Percentiles rank a stretch among this genome's conserved stretches.
Conservation (phyloP, 371 early-diverging fungal species). For the Mucor racemosus region DNA sequence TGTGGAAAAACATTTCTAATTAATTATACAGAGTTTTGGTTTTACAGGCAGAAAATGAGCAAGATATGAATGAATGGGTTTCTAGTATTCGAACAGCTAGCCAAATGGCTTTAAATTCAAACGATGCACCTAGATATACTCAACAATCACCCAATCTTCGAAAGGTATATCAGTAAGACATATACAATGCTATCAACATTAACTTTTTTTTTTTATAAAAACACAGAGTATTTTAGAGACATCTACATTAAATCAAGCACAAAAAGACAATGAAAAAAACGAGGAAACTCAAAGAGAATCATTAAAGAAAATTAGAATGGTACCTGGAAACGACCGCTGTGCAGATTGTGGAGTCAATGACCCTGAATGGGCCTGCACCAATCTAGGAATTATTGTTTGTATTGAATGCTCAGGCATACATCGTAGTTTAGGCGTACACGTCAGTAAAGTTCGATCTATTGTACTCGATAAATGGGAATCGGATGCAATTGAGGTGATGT, state of each 20-base stretch:
- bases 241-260: constrained; percentile 1
- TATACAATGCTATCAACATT: neutral
- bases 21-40: constrained; percentile 54
- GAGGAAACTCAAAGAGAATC: constrained; percentile 33
- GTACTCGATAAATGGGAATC: constrained; percentile 90
- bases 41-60: constrained; percentile 84
- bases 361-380: constrained; percentile 94
- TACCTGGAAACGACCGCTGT: constrained; percentile 75
- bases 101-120: constrained; percentile 68
- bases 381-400: constrained; percentile 92
- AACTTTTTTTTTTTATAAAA: too few species aligned
- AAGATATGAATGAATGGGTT: constrained; percentile 84
- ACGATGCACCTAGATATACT: constrained; percentile 40
- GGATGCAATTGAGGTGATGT: constrained; percentile 78
- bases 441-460: constrained; percentile 87
- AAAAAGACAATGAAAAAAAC: constrained; percentile 5
- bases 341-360: constrained; percentile 78
- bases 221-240: constrained; percentile 11
- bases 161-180: constrained; percentile 14
- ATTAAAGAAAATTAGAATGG: constrained; percentile 36
- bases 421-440: constrained; percentile 93
- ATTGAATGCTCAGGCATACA: constrained; percentile 98
- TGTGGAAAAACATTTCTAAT: too few species aligned
- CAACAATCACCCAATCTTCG: constrained; percentile 26
- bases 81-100: constrained; percentile 71